Percentiles rank a stretch among this genome's conserved stretches.
Conservation (phyloP, 1,139 yeast species). For the Protomyces lactucae-debilis region DNA sequence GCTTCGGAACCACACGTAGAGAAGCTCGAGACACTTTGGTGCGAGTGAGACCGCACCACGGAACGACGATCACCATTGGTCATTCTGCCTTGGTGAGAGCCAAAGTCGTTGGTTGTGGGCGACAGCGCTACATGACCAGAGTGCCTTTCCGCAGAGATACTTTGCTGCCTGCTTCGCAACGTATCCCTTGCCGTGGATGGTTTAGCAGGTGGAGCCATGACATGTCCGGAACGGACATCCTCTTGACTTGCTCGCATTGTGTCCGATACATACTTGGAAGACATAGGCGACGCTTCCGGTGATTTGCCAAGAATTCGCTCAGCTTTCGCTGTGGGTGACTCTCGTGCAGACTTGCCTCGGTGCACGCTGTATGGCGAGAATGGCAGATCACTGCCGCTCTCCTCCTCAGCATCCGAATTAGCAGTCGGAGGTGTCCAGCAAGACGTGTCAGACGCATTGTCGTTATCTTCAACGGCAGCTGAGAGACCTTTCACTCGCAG, state of each 20-base stretch:
- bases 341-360: not conserved
- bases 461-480: not conserved
- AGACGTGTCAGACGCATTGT: not conserved
- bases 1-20: conserved; percentile 19
- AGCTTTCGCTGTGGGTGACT: conserved; percentile 18
- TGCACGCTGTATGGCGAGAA: not conserved
- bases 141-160: not conserved
- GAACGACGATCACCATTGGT: not conserved
- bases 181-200: conserved; percentile 31
- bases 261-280: conserved; percentile 6
- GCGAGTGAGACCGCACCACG: conserved; percentile 6
- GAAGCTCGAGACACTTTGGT: conserved; percentile 11
- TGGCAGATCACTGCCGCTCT: not conserved
- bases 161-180: not conserved
- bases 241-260: conserved; percentile 4
- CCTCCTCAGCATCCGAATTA: not conserved
- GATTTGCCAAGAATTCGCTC: conserved; percentile 13
- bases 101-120: not conserved
- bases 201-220: conserved; percentile 27
- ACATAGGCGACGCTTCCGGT: not conserved
- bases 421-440: not conserved
- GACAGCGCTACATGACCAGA: not conserved
- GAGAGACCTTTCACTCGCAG: not conserved
- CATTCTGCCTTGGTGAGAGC: not conserved
- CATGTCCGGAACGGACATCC: not conserved